Conservation (phyloP, 805 yeast species). For the Yarrowia sp. region DNA sequence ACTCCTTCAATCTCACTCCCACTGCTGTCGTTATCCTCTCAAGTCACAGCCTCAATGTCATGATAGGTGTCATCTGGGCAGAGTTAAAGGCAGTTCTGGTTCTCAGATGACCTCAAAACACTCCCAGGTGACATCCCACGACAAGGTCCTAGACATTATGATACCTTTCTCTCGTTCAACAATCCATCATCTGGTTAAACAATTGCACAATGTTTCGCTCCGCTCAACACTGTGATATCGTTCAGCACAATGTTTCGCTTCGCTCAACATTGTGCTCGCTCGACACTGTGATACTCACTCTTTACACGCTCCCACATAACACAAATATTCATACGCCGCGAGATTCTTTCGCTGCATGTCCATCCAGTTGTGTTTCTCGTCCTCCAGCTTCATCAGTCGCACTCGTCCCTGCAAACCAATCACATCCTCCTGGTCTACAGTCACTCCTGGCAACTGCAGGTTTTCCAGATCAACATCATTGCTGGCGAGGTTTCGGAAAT, state of each 20-base stretch:
- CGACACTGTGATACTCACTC: constrained; percentile 38
- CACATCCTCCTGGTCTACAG: constrained; percentile 36
- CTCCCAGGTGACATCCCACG: too few relatives aligned
- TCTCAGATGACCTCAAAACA: too few relatives aligned
- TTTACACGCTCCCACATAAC: constrained; percentile 78
- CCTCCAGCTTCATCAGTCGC: constrained; percentile 37
- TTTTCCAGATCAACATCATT: constrained; percentile 28
- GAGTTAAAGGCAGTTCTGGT: too few relatives aligned
- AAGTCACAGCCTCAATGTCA: too few relatives aligned
- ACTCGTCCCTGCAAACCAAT: constrained; percentile 37
- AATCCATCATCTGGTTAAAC: too few relatives aligned
- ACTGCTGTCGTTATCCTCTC: too few relatives aligned
- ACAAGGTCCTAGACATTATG: too few relatives aligned
- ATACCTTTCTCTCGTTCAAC: too few relatives aligned
- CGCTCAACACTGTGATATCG: too few relatives aligned
- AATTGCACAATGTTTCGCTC: too few relatives aligned
- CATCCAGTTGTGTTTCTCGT: constrained; percentile 38
- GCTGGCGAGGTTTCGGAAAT: constrained; percentile 15
- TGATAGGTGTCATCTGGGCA: too few relatives aligned
- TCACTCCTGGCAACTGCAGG: constrained; percentile 34
- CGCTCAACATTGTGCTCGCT: neutral
- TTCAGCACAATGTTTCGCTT: neutral
- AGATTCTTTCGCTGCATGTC: constrained; percentile 43
- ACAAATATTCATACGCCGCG: constrained; percentile 70
- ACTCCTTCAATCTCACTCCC: too few relatives aligned